These are phyloP conservation scores for Ustilago shanxiensis DNA, from an alignment of 1,284 basidiomycete genomes.

Conservation along the genomic window DNA sequence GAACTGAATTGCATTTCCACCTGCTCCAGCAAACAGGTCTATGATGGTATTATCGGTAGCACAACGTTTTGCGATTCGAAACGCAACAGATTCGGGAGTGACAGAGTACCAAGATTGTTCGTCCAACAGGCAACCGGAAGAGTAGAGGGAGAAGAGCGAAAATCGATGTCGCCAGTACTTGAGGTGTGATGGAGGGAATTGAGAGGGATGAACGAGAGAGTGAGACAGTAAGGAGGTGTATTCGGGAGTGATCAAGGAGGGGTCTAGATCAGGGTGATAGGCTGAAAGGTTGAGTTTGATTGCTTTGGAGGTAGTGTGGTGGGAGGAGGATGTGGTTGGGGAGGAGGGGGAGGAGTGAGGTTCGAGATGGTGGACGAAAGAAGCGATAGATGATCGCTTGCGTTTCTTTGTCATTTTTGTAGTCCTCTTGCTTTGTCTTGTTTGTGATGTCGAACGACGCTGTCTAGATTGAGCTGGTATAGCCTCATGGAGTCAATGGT, in stretches of 20 bases:
- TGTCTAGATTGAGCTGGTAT: not conserved
- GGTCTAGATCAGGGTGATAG: constrained; percentile 37
- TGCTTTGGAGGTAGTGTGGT: not conserved
- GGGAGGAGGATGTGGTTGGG: not conserved
- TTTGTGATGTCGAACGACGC: too few relatives aligned
- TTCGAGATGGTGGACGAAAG: constrained; percentile 17
- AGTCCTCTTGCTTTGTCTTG: too few relatives aligned
- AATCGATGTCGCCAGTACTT: constrained; percentile 59
- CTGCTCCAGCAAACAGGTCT: constrained; percentile 97
- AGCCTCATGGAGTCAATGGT: too few relatives aligned
- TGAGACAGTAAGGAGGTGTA: constrained; percentile 24
- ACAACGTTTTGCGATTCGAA: constrained; percentile 91
- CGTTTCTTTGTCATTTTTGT: constrained; percentile 45
- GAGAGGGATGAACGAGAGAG: constrained; percentile 33
- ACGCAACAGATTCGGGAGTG: constrained; percentile 90
- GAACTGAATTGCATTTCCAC: constrained; percentile 97
- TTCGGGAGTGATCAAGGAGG: not conserved
- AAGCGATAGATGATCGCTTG: constrained; percentile 22
- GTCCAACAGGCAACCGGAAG: constrained; percentile 73
- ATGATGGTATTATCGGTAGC: constrained; percentile 73
- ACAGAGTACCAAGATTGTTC: constrained; percentile 97
- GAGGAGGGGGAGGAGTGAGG: not conserved
- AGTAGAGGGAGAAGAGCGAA: constrained; percentile 61
- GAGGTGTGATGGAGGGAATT: constrained; percentile 10
- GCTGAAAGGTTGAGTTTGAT: constrained; percentile 29